Percentiles rank a stretch among this genome's conserved stretches.
phyloP scores from a whole-genome alignment of 345 rosid genomes.

The Salix exigua region DNA sequence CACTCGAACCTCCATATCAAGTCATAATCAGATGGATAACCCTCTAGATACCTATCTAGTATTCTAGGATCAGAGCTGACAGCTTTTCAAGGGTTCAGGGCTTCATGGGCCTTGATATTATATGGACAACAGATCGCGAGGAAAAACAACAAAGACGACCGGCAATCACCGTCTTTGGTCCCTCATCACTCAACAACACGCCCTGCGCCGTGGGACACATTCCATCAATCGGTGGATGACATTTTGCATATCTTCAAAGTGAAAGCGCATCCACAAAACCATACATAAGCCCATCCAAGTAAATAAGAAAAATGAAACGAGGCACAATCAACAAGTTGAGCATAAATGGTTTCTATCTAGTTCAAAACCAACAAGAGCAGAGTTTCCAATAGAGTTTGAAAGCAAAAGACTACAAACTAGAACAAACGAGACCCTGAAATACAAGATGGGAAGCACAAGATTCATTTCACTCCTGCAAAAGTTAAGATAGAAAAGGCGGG shows the following conservation, averaged over 20 bases:
- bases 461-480: neutral
- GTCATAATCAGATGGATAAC: too few species aligned
- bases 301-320: too few species aligned
- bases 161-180: neutral
- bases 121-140: too few species aligned
- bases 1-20: too few species aligned
- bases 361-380: neutral
- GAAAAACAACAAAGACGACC: neutral
- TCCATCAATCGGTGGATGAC: neutral
- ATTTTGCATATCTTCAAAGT: neutral
- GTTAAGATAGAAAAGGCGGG: neutral
- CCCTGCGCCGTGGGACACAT: too few species aligned
- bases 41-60: too few species aligned
- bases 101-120: neutral
- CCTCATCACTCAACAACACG: neutral
- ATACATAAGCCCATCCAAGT: neutral
- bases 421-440: slow-evolving; percentile 4
- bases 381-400: neutral
- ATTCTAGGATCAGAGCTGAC: too few species aligned
- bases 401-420: slow-evolving; percentile 2
- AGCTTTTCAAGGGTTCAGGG: neutral
- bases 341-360: neutral
- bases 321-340: neutral
- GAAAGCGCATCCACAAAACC: neutral
- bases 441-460: neutral